These are phyloP conservation scores for Ciborinia camelliae DNA, from an alignment of 2,329 filamentous ascomycete species.

Conservation along the genomic window DNA sequence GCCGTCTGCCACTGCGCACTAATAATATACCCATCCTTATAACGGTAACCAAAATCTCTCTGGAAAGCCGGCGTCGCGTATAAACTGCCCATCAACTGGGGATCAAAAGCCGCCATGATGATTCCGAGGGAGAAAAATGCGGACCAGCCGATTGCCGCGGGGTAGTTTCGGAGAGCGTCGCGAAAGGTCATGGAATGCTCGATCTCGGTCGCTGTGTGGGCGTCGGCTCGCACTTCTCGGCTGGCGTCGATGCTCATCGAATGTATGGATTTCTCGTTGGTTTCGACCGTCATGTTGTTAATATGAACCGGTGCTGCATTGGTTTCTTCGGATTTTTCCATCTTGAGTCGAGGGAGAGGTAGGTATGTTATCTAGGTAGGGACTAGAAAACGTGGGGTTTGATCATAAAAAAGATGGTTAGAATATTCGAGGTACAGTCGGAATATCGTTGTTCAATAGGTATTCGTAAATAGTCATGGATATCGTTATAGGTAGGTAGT, in stretches of 20 bases:
- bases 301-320: no score
- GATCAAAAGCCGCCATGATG: slow-evolving; percentile 32
- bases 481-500: no score
- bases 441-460: no score
- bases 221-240: background rate
- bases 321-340: no score
- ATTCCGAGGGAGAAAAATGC: slow-evolving; percentile 31
- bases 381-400: no score
- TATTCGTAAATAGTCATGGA: no score
- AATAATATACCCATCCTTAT: slow-evolving; percentile 27
- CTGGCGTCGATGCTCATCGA: background rate
- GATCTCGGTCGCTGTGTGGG: slow-evolving; percentile 22
- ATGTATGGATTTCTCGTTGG: no score
- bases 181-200: slow-evolving; percentile 29
- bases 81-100: slow-evolving; percentile 29
- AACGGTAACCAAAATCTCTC: slow-evolving; percentile 24
- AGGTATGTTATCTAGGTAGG: no score
- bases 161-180: slow-evolving; percentile 28
- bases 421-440: no score
- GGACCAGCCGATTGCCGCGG: slow-evolving; percentile 29
- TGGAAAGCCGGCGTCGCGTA: slow-evolving; percentile 33
- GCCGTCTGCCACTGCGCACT: slow-evolving; percentile 33
- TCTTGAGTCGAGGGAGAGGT: no score
- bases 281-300: no score
- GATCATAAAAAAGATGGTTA: no score